phyloP scores from a whole-genome alignment of 768 basidiomycete genomes.

The Trametes maxima region DNA sequence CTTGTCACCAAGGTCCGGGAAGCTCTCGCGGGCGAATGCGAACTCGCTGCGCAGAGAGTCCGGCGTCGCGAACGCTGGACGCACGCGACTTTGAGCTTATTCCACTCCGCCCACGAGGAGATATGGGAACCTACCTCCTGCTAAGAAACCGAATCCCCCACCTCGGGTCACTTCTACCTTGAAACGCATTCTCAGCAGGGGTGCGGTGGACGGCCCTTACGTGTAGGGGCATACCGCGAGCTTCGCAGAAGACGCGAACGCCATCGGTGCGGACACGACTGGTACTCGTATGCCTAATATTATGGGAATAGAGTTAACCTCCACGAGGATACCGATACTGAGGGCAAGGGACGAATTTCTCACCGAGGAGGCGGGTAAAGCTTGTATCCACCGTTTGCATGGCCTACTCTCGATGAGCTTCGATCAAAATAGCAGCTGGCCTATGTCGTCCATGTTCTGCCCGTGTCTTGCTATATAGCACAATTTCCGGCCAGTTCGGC shows the following conservation, averaged over 20 bases:
- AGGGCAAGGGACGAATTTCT: constrained; percentile 10
- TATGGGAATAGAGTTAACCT: neutral
- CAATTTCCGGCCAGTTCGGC: no score
- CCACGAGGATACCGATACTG: neutral
- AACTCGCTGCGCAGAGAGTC: constrained; percentile 54
- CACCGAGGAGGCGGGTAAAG: constrained; percentile 56
- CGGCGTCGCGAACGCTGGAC: constrained; percentile 49
- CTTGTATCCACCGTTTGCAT: constrained; percentile 40
- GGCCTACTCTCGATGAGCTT: constrained; percentile 28
- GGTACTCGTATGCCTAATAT: constrained; percentile 58
- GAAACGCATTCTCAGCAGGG: constrained; percentile 40
- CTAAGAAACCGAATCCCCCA: constrained; percentile 78
- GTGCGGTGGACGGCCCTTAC: neutral
- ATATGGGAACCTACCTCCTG: constrained; percentile 49
- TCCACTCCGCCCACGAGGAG: neutral
- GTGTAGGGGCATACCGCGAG: constrained; percentile 25
- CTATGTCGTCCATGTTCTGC: no score
- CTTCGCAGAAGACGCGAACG: constrained; percentile 62
- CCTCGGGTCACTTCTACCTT: constrained; percentile 59
- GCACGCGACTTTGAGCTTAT: constrained; percentile 12
- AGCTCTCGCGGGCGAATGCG: constrained; percentile 47
- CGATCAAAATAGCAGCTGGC: neutral
- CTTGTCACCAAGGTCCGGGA: constrained; percentile 24
- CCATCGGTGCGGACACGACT: constrained; percentile 70
- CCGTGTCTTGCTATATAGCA: neutral